Evolutionary conservation across 352 stramenopile species (phyloP).

Genomic region (Aphanomyces euteiches): DNA sequence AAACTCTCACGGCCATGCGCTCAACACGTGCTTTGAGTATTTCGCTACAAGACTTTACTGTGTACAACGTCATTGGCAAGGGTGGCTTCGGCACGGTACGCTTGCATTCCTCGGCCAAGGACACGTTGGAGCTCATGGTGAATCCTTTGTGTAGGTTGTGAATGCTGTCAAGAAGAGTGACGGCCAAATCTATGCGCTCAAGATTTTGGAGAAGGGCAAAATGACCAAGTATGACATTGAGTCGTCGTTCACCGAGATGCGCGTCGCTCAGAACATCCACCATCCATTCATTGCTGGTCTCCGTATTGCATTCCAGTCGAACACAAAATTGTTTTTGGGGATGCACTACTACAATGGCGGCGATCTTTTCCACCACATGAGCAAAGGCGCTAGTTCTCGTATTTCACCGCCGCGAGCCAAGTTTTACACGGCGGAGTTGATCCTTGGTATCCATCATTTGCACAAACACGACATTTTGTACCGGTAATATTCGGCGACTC

Average conservation of each 20-base stretch:
- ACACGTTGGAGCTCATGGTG: background rate
- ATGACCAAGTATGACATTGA: slow-evolving; percentile 89
- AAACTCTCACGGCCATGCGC: slow-evolving; percentile 68
- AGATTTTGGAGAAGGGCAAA: slow-evolving; percentile 87
- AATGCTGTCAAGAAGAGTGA: slow-evolving; percentile 88
- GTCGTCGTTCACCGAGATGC: slow-evolving; percentile 87
- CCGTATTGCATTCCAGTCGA: slow-evolving; percentile 83
- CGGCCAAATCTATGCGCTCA: slow-evolving; percentile 87
- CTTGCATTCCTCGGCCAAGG: background rate
- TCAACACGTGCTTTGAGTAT: slow-evolving; percentile 83
- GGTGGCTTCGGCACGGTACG: slow-evolving; percentile 73
- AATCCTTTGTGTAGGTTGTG: slow-evolving; percentile 46
- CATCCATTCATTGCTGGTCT: slow-evolving; percentile 84
- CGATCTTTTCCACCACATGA: slow-evolving; percentile 88
- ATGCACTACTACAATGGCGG: slow-evolving; percentile 87
- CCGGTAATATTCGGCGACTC: slow-evolving; percentile 36
- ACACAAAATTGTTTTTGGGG: slow-evolving; percentile 80
- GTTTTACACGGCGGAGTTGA: slow-evolving; percentile 92
- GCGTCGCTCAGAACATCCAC: slow-evolving; percentile 83
- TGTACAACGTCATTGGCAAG: slow-evolving; percentile 89
- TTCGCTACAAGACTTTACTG: slow-evolving; percentile 86
- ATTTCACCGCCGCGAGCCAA: slow-evolving; percentile 78
- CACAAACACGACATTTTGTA: slow-evolving; percentile 95
- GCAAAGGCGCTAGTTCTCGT: slow-evolving; percentile 79
- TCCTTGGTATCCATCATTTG: slow-evolving; percentile 89